Evolutionary conservation across 225 moss, liverwort and hornwort species (phyloP), one percentile per base, ranked within the genome.

Genomic region (Rhytidiadelphus loreus): DNA sequence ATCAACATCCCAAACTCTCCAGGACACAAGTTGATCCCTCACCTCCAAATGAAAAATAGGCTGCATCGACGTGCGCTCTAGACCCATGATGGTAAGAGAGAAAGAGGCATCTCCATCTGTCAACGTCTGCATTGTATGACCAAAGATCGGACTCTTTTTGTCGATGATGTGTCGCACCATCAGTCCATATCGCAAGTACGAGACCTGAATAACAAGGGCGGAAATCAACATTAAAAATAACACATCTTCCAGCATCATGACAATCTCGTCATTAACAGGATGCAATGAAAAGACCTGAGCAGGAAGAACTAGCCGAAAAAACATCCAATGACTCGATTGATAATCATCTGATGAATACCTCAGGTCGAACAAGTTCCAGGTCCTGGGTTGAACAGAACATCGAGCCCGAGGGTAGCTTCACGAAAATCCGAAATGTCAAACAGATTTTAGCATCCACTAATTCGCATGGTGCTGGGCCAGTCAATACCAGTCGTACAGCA

Each of bases 371-470:
- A 82, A 99, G 99, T 81, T 96, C 94, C 84, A 99, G 92, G 83
- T 99, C 96, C 73, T 97, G 97, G 55, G 99, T 97, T 87, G 99
- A 95, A 88, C 99, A 99, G 65, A 99, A 99, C 99, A 97, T 96
- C 82, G 99, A 96, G 44, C 99, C 99, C 33, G 99, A 95, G n/a
- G 97, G 99, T 53, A 99, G 95, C 96, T 95, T 97, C 91, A 96
- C 94, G 84, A 99, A 99, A 56, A 99, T 97, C 84, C 99, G 95
- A 87, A 99, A 99, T 73, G 96, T 99, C 79, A 99, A 93, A 90
- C 97, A 97, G 68, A 99, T 97, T 88, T 99, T 99, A n/a, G 97
- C 99, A 91, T 97, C 99, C 83, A 99, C 99, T 77, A 99, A 84
- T 91, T 99, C 99, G 87, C 99, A 99, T 50, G 99, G 99, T 43